Base-by-base conservation (phyloP, 2,329 filamentous ascomycete genomes). In the Penicillium palitans region DNA sequence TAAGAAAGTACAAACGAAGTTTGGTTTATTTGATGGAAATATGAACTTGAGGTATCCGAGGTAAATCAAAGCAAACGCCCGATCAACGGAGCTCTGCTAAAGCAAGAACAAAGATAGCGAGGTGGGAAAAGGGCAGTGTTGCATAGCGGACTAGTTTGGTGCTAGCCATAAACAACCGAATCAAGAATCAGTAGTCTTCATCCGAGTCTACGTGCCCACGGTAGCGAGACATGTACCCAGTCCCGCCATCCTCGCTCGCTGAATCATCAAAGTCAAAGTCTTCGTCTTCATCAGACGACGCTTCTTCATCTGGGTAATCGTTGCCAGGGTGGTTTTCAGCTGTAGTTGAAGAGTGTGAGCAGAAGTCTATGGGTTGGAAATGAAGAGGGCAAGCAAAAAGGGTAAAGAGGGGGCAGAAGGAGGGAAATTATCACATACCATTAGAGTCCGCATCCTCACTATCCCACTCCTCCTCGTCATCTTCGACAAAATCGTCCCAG, bases 391-490 rank as follows among this genome's bases (percentile, higher is more conserved):
- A 45, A n/a, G 8, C 2, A 5, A 45, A 9, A 27, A 10, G 24
- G 15, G 24, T n/a, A 45, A 13, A 29, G 8, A 31, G 51, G 13
- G 12, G 24, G 12, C 13, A 47, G 25, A 17, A 19, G 12, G 35
- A 25, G 17, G 15, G 8, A 12, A 19, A 17, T 13, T 24, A 25
- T 31, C 29, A 50, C 72, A 66, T 69, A 81, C 80, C 83, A 68
- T 88, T 87, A 39, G 84, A 84, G 63, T 87, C 84, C 27, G 84
- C 84, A 61, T 87, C 84, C 58, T 87, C 85, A 35, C 80, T 84
- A 61, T 85, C 80, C 74, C 81, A 84, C 46, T 80, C 79, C 46
- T 81, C 82, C 17, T 82, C 79, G 15, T 83, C 80, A n/a, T 82
- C 78, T 56, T 79, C 78, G 5, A 80, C 77, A 67, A 84, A 84